A percentile compares a stretch with the other conserved stretches of the same genome.
phyloP scores from a whole-genome alignment of 176 grass and related monocot genomes.

The Oryza meridionalis region DNA sequence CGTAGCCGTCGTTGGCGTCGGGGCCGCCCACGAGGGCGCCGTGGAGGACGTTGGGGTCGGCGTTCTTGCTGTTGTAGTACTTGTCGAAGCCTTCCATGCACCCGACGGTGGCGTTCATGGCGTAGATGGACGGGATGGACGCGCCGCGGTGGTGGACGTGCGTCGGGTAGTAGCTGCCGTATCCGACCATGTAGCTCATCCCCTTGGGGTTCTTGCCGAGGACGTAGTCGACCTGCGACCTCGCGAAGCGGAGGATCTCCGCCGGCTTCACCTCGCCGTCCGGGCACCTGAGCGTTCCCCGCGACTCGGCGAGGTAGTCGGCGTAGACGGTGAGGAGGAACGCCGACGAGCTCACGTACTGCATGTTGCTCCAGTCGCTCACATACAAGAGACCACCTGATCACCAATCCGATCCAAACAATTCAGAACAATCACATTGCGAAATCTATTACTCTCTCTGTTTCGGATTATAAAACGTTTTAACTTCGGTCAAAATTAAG shows the following conservation, averaged over 20 bases:
- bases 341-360: slow-evolving; percentile 69
- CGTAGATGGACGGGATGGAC: slow-evolving; percentile 68
- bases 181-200: slow-evolving; percentile 90
- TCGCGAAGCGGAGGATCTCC: slow-evolving; percentile 61
- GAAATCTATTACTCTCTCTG: too few relatives aligned
- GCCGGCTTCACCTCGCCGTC: slow-evolving; percentile 64
- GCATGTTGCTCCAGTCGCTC: slow-evolving; percentile 92
- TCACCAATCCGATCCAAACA: too few relatives aligned
- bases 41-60: slow-evolving; percentile 69
- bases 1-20: slow-evolving; percentile 64
- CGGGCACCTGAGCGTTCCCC: slow-evolving; percentile 59
- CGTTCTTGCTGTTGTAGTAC: slow-evolving; percentile 67
- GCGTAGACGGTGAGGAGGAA: slow-evolving; percentile 87
- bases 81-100: slow-evolving; percentile 86
- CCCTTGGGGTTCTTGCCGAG: slow-evolving; percentile 80
- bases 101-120: slow-evolving; percentile 37
- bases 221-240: slow-evolving; percentile 80
- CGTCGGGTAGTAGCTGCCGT: slow-evolving; percentile 57
- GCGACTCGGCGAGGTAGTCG: slow-evolving; percentile 55
- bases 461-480: too few relatives aligned
- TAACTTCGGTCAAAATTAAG: too few relatives aligned
- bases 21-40: slow-evolving; percentile 87
- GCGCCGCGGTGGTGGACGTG: slow-evolving; percentile 92
- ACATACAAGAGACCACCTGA: slow-evolving; percentile 65
- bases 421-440: not conserved